Percentiles rank a stretch among this genome's conserved stretches.
phyloP scores from a whole-genome alignment of 257 asterid genomes.

The Solanum phureja region DNA sequence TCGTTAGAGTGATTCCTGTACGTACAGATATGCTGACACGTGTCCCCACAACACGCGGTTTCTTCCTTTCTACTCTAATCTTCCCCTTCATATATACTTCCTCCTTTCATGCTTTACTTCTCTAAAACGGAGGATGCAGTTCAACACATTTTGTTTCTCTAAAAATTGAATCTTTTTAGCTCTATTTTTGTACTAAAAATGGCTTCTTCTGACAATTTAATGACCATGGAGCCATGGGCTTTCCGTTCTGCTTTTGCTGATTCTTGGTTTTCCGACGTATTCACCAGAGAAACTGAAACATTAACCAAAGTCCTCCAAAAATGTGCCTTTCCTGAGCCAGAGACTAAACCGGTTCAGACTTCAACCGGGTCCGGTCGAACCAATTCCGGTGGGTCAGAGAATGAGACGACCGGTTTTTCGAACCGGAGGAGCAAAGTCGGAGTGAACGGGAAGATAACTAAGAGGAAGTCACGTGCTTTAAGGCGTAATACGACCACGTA shows the following conservation, averaged over 20 bases:
- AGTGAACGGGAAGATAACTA: conserved; percentile 41
- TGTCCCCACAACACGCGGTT: conserved; percentile 74
- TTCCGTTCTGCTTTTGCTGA: conserved; percentile 47
- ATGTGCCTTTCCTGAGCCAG: conserved; percentile 20
- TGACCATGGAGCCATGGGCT: conserved; percentile 51
- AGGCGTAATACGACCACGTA: conserved; percentile 69
- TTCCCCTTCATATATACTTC: neutral
- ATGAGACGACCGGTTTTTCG: conserved; percentile 25
- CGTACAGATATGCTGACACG: conserved; percentile 57
- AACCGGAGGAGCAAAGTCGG: conserved; percentile 24
- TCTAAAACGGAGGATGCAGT: neutral
- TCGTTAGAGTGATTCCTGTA: conserved; percentile 3
- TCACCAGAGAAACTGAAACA: conserved; percentile 47
- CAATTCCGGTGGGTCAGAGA: conserved; percentile 53
- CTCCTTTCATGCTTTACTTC: neutral
- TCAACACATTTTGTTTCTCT: neutral
- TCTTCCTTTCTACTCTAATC: conserved; percentile 2
- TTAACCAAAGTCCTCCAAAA: conserved; percentile 48
- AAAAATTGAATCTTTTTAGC: neutral
- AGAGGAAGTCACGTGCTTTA: conserved; percentile 73
- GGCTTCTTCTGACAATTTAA: conserved; percentile 53
- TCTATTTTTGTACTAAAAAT: conserved; percentile 3
- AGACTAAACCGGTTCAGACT: conserved; percentile 25
- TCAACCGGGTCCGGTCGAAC: conserved; percentile 20
- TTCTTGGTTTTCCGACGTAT: conserved; percentile 46